These are phyloP conservation scores for Apiospora kogelbergensis DNA, from an alignment of 2,329 filamentous ascomycete species.

Conservation along the genomic window DNA sequence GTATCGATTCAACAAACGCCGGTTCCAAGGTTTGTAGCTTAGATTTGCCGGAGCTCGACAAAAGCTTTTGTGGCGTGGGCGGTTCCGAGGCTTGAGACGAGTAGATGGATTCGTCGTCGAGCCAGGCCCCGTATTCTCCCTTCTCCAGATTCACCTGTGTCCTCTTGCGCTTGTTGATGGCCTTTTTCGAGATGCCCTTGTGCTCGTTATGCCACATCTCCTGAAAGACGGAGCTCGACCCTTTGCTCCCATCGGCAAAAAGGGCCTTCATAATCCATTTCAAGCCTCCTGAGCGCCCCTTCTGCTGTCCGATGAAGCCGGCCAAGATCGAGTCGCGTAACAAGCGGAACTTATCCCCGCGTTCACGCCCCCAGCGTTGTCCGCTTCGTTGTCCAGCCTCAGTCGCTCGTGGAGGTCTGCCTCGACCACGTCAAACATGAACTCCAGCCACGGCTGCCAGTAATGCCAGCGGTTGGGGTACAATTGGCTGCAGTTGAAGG, in stretches of 20 bases:
- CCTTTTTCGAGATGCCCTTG: constrained; percentile 40
- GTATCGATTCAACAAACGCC: constrained; percentile 53
- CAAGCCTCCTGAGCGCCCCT: constrained; percentile 41
- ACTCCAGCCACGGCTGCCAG: constrained; percentile 79
- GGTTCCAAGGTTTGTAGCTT: constrained; percentile 37
- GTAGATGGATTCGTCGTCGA: constrained; percentile 51
- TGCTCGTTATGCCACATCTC: constrained; percentile 71
- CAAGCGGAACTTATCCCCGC: constrained; percentile 29
- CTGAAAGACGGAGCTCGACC: constrained; percentile 54
- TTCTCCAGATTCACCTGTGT: constrained; percentile 57
- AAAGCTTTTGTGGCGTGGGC: constrained; percentile 41
- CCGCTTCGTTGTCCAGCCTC: constrained; percentile 43
- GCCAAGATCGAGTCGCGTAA: constrained; percentile 59
- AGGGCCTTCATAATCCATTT: constrained; percentile 64
- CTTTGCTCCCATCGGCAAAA: constrained; percentile 62
- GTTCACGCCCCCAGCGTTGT: constrained; percentile 17
- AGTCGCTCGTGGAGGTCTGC: constrained; percentile 64
- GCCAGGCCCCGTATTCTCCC: constrained; percentile 60
- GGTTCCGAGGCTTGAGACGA: constrained; percentile 48
- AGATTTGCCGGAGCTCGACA: constrained; percentile 25
- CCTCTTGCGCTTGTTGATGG: constrained; percentile 50
- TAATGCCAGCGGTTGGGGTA: constrained; percentile 74
- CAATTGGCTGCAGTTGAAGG: constrained; percentile 80
- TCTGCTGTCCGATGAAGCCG: constrained; percentile 52
- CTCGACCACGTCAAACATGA: constrained; percentile 77